These are phyloP conservation scores for Iris macrosiphon DNA, from an alignment of 106 monocot genomes.

Conservation along the genomic window DNA sequence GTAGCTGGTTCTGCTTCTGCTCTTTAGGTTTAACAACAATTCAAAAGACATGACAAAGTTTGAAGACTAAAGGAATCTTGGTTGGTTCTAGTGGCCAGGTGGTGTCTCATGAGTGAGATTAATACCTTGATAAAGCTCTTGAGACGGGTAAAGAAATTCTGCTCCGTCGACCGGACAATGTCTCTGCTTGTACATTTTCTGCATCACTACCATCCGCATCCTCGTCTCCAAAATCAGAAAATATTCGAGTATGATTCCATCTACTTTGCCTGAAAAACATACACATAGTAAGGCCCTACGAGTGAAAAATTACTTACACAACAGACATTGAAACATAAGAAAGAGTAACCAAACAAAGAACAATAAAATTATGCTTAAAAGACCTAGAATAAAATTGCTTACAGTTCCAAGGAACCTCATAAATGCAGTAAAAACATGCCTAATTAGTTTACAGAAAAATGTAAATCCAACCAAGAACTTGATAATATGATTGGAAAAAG, in stretches of 20 bases:
- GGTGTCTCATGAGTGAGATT: no score
- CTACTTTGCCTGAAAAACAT: slow-evolving; percentile 59
- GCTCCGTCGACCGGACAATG: slow-evolving; percentile 11
- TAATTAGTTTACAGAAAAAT: neutral
- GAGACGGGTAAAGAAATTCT: slow-evolving; percentile 15
- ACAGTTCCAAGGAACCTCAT: neutral
- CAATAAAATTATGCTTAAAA: neutral
- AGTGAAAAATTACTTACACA: no score
- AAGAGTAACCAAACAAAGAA: no score
- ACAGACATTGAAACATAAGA: no score
- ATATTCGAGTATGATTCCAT: slow-evolving; percentile 79
- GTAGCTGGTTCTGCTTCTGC: no score
- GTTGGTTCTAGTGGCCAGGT: no score
- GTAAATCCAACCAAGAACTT: no score
- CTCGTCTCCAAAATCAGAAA: slow-evolving; percentile 65
- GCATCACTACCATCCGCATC: slow-evolving; percentile 22
- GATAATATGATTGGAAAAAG: no score
- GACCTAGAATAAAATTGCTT: neutral
- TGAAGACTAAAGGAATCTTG: no score
- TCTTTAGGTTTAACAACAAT: no score
- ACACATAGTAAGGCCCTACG: neutral
- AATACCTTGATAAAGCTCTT: slow-evolving; percentile 34
- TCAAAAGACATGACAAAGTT: no score
- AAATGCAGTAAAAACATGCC: neutral
- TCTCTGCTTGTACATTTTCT: slow-evolving; percentile 10